phyloP scores from a whole-genome alignment of 2,329 filamentous ascomycete species.

The Teratosphaeria viscida region DNA sequence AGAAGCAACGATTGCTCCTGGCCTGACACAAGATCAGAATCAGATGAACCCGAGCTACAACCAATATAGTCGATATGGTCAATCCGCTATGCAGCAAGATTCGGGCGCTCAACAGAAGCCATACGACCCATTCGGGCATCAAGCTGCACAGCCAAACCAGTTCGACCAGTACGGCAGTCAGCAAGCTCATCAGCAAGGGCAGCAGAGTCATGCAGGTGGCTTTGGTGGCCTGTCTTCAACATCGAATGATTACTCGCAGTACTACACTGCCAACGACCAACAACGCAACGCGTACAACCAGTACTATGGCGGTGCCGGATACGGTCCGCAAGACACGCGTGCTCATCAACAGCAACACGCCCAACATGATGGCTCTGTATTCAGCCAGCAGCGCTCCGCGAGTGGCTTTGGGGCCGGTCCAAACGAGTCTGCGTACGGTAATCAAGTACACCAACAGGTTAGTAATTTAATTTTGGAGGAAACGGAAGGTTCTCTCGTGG shows the following conservation, averaged over 20 bases:
- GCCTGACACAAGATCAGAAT: constrained; percentile 40
- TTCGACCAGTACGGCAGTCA: constrained; percentile 40
- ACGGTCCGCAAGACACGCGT: constrained; percentile 38
- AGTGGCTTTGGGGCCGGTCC: constrained; percentile 60
- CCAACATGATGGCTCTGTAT: constrained; percentile 59
- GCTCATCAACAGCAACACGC: constrained; percentile 10
- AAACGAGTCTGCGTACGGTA: constrained; percentile 49
- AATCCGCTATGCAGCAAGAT: constrained; percentile 47
- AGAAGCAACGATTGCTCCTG: constrained; percentile 39
- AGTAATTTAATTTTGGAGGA: constrained; percentile 16
- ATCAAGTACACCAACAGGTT: constrained; percentile 48
- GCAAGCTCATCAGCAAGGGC: constrained; percentile 48
- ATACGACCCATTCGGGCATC: constrained; percentile 78
- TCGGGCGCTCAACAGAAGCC: constrained; percentile 60
- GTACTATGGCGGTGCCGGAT: constrained; percentile 45
- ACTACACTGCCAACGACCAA: constrained; percentile 69
- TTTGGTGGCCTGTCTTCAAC: constrained; percentile 62
- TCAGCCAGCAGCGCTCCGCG: constrained; percentile 64
- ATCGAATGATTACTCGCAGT: constrained; percentile 70
- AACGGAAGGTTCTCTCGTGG: background rate
- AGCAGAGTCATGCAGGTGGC: constrained; percentile 47
- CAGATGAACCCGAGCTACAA: constrained; percentile 41
- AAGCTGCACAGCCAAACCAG: constrained; percentile 41
- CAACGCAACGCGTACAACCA: constrained; percentile 63
- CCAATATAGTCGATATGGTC: constrained; percentile 61